phyloP scores from a whole-genome alignment of 495 filamentous ascomycete genomes.

The Aspergillus bridgeri region DNA sequence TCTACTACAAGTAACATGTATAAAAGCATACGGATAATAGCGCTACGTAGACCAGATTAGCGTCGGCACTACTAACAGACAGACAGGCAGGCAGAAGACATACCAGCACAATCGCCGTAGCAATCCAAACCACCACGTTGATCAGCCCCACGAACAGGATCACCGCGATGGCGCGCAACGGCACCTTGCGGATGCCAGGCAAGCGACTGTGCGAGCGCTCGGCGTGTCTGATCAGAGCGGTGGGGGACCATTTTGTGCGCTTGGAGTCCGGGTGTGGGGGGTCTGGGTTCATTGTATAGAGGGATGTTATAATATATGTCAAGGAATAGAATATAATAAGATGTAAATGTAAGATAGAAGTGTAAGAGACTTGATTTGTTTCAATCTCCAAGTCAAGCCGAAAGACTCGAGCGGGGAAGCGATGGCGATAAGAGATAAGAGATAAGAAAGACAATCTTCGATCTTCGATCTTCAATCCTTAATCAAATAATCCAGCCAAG shows the following conservation, averaged over 20 bases:
- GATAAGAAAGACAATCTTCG: not conserved
- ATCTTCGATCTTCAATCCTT: too few relatives aligned
- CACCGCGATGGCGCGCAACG: conserved; percentile 62
- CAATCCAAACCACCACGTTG: conserved; percentile 73
- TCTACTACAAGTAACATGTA: too few relatives aligned
- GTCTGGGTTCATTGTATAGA: too few relatives aligned
- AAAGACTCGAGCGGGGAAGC: not conserved
- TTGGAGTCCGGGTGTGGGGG: conserved; percentile 1
- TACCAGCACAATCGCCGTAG: conserved; percentile 65
- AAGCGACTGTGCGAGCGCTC: conserved; percentile 44
- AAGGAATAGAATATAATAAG: too few relatives aligned
- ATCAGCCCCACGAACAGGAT: conserved; percentile 61
- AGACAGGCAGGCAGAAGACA: too few relatives aligned
- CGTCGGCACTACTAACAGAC: too few relatives aligned
- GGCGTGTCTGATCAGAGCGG: conserved; percentile 32
- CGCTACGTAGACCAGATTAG: conserved; percentile 21
- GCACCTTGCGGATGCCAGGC: conserved; percentile 54
- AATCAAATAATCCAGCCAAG: too few relatives aligned
- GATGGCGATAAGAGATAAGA: not conserved
- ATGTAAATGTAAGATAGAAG: too few relatives aligned
- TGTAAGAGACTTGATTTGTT: too few relatives aligned
- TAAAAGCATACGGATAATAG: conserved; percentile 40
- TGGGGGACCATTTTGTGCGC: conserved; percentile 31
- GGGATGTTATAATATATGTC: too few relatives aligned
- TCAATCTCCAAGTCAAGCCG: too few relatives aligned